Evolutionary conservation across 2,329 filamentous ascomycete species (phyloP).

Genomic region (Thelonectria rubi): DNA sequence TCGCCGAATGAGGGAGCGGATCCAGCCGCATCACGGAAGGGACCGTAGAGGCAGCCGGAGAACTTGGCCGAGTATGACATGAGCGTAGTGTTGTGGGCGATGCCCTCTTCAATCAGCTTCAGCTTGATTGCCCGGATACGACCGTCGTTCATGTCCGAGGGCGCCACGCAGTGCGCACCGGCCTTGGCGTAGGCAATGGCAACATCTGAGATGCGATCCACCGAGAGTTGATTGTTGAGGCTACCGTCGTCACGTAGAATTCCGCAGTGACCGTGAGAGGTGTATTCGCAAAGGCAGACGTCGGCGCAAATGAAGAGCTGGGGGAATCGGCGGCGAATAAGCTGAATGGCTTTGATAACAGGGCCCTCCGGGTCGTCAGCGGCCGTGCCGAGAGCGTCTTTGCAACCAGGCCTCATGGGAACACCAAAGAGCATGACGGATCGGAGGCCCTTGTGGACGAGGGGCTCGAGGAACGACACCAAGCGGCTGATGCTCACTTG

Average conservation of each 20-base stretch:
- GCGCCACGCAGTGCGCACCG: constrained; percentile 95
- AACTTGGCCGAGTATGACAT: constrained; percentile 99
- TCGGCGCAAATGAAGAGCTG: constrained; percentile 91
- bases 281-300: constrained; percentile 98
- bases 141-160: constrained; percentile 99
- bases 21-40: constrained; percentile 95
- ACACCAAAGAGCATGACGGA: constrained; percentile 98
- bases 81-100: constrained; percentile 88
- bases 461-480: constrained; percentile 82
- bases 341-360: constrained; percentile 85
- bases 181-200: constrained; percentile 96
- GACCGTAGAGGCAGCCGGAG: constrained; percentile 93
- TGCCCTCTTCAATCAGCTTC: constrained; percentile 93
- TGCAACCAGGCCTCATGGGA: constrained; percentile 79
- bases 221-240: constrained; percentile 91
- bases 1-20: constrained; percentile 93
- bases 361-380: constrained; percentile 94
- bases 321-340: constrained; percentile 86
- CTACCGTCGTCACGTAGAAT: constrained; percentile 93
- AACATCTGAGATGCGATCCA: constrained; percentile 96
- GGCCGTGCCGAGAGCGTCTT: constrained; percentile 90
- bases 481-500: constrained; percentile 89
- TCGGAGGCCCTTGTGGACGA: constrained; percentile 87
- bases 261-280: constrained; percentile 95
- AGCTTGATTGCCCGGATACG: constrained; percentile 97